Percentiles rank a stretch among this genome's conserved stretches.
These are phyloP conservation scores for Pilaira anomala DNA, from an alignment of 192 early-diverging fungal genomes.

Conservation along the genomic window DNA sequence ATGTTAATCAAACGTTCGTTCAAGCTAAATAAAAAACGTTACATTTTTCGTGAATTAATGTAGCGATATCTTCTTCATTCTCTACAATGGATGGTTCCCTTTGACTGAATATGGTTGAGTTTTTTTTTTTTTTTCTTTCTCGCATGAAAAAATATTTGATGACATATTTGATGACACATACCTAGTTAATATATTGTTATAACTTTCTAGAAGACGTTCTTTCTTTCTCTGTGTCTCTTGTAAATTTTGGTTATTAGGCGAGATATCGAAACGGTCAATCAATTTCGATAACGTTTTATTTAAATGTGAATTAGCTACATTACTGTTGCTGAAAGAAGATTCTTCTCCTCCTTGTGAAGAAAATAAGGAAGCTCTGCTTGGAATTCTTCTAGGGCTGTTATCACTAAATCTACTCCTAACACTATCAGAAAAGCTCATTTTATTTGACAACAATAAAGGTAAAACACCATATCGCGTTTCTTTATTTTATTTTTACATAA, in stretches of 20 bases:
- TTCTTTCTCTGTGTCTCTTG: slow-evolving; percentile 7
- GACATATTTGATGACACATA: neutral
- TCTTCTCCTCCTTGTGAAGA: neutral
- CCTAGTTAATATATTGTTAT: slow-evolving; percentile 3
- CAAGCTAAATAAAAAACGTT: neutral
- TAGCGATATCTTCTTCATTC: slow-evolving; percentile 57
- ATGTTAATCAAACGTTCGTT: neutral
- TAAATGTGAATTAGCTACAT: neutral
- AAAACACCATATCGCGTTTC: too few species aligned
- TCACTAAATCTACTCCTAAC: too few species aligned
- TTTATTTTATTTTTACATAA: too few species aligned
- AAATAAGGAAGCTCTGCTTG: neutral
- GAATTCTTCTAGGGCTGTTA: too few species aligned
- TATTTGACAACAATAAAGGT: too few species aligned
- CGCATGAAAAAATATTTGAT: neutral
- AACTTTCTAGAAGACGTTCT: neutral
- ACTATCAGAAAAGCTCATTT: too few species aligned
- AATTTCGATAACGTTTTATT: slow-evolving; percentile 15
- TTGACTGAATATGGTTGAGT: slow-evolving; percentile 9
- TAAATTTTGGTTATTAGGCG: neutral
- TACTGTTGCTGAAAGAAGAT: too few species aligned
- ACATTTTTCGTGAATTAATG: slow-evolving; percentile 66
- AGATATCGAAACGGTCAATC: slow-evolving; percentile 7
- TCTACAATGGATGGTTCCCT: slow-evolving; percentile 42
- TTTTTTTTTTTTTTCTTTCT: neutral